These are phyloP conservation scores for Marasmius oreades DNA, from an alignment of 1,284 basidiomycete species.

Conservation along the genomic window DNA sequence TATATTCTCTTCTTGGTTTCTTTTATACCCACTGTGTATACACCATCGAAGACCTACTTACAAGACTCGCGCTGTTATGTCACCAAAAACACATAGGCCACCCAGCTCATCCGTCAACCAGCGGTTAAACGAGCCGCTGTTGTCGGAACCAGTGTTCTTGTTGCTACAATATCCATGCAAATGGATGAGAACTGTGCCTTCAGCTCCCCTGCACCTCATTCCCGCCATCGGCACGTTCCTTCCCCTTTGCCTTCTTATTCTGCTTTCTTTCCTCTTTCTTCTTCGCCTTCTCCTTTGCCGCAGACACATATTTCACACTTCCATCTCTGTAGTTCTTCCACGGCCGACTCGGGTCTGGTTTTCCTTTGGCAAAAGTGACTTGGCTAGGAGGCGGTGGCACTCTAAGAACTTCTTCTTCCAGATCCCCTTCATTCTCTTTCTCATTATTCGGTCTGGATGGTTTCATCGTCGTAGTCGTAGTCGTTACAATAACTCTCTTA, in stretches of 20 bases:
- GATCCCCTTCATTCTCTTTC: constrained; percentile 23
- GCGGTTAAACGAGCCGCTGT: too few relatives aligned
- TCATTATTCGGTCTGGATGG: constrained; percentile 31
- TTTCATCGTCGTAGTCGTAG: constrained; percentile 38
- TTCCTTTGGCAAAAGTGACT: constrained; percentile 29
- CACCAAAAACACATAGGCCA: too few relatives aligned
- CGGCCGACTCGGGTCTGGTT: constrained; percentile 32
- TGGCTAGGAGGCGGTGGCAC: constrained; percentile 40
- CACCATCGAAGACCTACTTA: too few relatives aligned
- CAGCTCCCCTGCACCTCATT: background rate
- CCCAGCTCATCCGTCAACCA: too few relatives aligned
- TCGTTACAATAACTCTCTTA: constrained; percentile 49
- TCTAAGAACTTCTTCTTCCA: constrained; percentile 33
- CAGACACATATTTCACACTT: constrained; percentile 37
- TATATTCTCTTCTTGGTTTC: background rate
- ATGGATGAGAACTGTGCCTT: background rate
- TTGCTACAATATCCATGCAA: too few relatives aligned
- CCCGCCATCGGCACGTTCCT: background rate
- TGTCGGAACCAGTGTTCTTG: too few relatives aligned
- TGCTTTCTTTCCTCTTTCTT: background rate
- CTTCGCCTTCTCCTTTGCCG: constrained; percentile 25
- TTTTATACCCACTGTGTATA: background rate
- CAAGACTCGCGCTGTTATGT: too few relatives aligned
- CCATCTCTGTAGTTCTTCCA: constrained; percentile 43
- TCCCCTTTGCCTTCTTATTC: constrained; percentile 1